A percentile compares a stretch with the other conserved stretches of the same genome.
Evolutionary conservation across 2,329 filamentous ascomycete species (phyloP).

Genomic region (Nigrograna mackinnonii): DNA sequence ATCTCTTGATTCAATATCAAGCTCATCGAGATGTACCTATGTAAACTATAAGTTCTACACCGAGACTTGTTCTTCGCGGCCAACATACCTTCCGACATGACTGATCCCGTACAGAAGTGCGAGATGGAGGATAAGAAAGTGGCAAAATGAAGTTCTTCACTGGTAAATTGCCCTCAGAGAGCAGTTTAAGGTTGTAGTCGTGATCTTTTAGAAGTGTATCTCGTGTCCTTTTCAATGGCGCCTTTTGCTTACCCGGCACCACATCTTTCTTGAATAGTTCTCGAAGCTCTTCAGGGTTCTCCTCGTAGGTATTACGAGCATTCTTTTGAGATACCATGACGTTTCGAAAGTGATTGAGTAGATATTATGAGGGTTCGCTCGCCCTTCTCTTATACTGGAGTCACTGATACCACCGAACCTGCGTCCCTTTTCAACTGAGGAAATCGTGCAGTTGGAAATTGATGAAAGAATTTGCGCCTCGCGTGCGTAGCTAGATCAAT

Average conservation of each 20-base stretch:
- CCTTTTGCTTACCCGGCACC: slow-evolving; percentile 5
- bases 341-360: no score
- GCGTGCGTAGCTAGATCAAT: no score
- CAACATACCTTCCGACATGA: slow-evolving; percentile 3
- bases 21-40: slow-evolving; percentile 14
- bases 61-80: no score
- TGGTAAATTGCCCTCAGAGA: slow-evolving; percentile 16
- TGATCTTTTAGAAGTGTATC: slow-evolving; percentile 15
- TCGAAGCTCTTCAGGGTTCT: slow-evolving; percentile 17
- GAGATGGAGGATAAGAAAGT: slow-evolving; percentile 21
- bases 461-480: no score
- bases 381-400: no score
- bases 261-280: slow-evolving; percentile 13
- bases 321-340: slow-evolving; percentile 11
- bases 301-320: slow-evolving; percentile 21
- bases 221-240: slow-evolving; percentile 9
- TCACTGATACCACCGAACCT: no score
- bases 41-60: not conserved
- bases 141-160: slow-evolving; percentile 20
- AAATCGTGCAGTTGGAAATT: no score
- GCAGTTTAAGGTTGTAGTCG: slow-evolving; percentile 15
- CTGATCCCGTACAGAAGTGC: slow-evolving; percentile 6
- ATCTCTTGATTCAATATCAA: slow-evolving; percentile 10
- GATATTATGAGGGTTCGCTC: no score
- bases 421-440: no score